These are phyloP conservation scores for Wickerhamomyces bovis DNA, from an alignment of 805 yeast genomes.

Conservation along the genomic window DNA sequence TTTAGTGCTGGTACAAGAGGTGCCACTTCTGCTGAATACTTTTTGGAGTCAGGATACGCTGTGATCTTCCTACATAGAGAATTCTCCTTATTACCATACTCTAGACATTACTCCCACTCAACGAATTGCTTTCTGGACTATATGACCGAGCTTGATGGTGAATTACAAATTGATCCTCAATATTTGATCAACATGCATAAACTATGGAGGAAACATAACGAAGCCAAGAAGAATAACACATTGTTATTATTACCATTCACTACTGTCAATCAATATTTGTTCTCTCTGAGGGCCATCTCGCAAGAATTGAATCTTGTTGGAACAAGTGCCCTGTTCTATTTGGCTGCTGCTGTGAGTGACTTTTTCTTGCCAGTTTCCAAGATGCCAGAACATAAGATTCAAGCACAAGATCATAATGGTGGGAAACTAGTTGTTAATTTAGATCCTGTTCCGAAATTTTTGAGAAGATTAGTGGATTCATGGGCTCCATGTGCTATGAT, in stretches of 20 bases:
- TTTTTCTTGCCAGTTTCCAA: constrained; percentile 84
- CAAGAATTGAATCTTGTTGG: constrained; percentile 50
- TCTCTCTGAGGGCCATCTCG: constrained; percentile 69
- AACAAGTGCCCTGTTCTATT: constrained; percentile 62
- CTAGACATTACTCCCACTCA: constrained; percentile 83
- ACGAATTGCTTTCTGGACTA: constrained; percentile 84
- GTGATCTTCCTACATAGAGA: constrained; percentile 92
- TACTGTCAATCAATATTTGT: constrained; percentile 89
- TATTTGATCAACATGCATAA: constrained; percentile 56
- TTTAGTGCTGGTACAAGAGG: constrained; percentile 98
- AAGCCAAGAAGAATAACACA: constrained; percentile 26
- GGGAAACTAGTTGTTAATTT: constrained; percentile 79
- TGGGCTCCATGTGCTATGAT: constrained; percentile 98
- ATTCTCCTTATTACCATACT: constrained; percentile 84
- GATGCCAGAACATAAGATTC: constrained; percentile 92
- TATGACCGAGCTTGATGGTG: constrained; percentile 51
- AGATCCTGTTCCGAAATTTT: constrained; percentile 94
- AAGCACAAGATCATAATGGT: constrained; percentile 56
- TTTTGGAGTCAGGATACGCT: constrained; percentile 79
- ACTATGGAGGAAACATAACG: constrained; percentile 49
- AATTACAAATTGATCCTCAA: constrained; percentile 54
- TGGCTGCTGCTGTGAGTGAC: constrained; percentile 98
- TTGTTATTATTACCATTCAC: constrained; percentile 77
- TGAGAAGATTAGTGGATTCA: constrained; percentile 76
- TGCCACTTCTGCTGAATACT: constrained; percentile 90